A percentile compares a stretch with the other conserved stretches of the same genome.
Conservation (phyloP, 1,284 basidiomycete genomes). For the Trametes versicolor region DNA sequence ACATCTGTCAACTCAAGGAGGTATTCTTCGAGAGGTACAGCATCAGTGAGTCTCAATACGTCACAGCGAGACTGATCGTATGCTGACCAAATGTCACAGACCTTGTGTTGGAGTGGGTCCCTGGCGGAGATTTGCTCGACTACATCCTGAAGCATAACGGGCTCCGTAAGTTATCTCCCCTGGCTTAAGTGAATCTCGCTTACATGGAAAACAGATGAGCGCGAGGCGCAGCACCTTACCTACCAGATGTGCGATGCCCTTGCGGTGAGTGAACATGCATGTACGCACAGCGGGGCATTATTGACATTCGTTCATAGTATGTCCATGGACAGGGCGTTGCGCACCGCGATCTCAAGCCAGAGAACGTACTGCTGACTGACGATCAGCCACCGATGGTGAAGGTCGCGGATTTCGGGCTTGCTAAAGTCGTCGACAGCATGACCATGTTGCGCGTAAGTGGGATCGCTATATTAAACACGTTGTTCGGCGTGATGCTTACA, state of each 20-base stretch:
- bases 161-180: conserved; percentile 57
- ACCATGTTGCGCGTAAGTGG: conserved; percentile 72
- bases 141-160: conserved; percentile 71
- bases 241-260: conserved; percentile 81
- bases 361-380: conserved; percentile 82
- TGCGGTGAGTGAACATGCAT: conserved; percentile 54
- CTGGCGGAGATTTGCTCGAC: conserved; percentile 91
- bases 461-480: not conserved
- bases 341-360: conserved; percentile 94
- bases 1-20: conserved; percentile 86
- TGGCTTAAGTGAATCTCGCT: not conserved
- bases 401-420: conserved; percentile 94
- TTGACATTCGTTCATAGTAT: conserved; percentile 57
- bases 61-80: not conserved
- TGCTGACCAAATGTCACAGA: conserved; percentile 50
- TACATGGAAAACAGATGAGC: conserved; percentile 57
- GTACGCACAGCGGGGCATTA: not conserved
- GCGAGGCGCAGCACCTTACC: conserved; percentile 66
- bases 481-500: not conserved
- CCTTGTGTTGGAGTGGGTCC: conserved; percentile 82
- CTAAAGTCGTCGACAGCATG: conserved; percentile 83
- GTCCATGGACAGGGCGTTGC: conserved; percentile 80
- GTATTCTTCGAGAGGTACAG: conserved; percentile 72
- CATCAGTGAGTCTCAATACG: conserved; percentile 59
- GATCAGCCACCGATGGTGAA: conserved; percentile 75